These are phyloP conservation scores for Schizophyllum amplum DNA, from an alignment of 1,284 basidiomycete species.

Conservation along the genomic window DNA sequence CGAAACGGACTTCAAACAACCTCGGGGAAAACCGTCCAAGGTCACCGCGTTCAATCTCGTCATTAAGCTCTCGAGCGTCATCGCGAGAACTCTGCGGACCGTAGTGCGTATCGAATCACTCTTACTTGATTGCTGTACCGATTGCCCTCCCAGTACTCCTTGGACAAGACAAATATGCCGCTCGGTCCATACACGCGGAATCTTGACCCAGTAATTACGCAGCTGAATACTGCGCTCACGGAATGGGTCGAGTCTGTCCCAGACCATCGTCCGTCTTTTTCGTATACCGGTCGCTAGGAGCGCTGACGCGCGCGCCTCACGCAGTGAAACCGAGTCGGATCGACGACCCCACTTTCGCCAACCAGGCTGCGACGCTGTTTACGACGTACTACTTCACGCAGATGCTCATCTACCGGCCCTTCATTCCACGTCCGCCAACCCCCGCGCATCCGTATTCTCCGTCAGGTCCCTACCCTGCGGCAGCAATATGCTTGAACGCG, in stretches of 20 bases:
- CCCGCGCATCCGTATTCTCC: slow-evolving; percentile 15
- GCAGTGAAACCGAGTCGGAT: slow-evolving; percentile 30
- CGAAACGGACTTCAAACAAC: slow-evolving; percentile 51
- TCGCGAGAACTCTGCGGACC: slow-evolving; percentile 62
- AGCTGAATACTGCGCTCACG: slow-evolving; percentile 62
- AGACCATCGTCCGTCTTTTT: slow-evolving; percentile 45
- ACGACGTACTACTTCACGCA: slow-evolving; percentile 62
- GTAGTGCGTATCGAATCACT: slow-evolving; percentile 39
- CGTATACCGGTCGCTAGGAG: neutral
- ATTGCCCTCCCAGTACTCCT: slow-evolving; percentile 49
- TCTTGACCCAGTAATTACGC: slow-evolving; percentile 26
- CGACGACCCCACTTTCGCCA: slow-evolving; percentile 45
- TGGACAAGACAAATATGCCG: slow-evolving; percentile 53
- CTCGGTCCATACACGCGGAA: slow-evolving; percentile 32
- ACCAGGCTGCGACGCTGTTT: slow-evolving; percentile 63
- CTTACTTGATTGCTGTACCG: slow-evolving; percentile 3
- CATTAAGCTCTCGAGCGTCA: slow-evolving; percentile 65
- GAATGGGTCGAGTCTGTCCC: slow-evolving; percentile 71
- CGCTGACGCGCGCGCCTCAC: neutral
- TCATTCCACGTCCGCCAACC: slow-evolving; percentile 40
- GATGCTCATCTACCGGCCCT: slow-evolving; percentile 73
- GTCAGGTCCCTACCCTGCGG: slow-evolving; percentile 28
- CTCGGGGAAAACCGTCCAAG: slow-evolving; percentile 48
- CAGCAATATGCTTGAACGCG: slow-evolving; percentile 47
- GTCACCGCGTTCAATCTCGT: slow-evolving; percentile 60